A percentile compares a stretch with the other conserved stretches of the same genome.
These are phyloP conservation scores for Leptodontidium sp. DNA, from an alignment of 2,329 filamentous ascomycete species.

Conservation along the genomic window DNA sequence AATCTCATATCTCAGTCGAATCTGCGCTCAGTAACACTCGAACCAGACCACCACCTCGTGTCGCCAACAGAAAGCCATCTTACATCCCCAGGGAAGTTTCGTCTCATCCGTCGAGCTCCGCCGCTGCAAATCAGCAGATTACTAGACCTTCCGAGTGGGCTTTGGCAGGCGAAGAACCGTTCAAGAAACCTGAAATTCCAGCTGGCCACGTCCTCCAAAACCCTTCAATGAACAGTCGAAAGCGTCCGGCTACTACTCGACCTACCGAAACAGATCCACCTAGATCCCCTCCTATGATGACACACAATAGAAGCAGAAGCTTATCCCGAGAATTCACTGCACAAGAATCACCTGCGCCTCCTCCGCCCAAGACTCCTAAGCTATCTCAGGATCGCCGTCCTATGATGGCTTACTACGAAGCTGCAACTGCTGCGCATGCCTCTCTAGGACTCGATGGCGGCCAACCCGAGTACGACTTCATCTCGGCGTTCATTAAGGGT, in stretches of 20 bases:
- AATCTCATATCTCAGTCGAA: not conserved
- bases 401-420: constrained; percentile 22
- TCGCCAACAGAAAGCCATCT: constrained; percentile 13
- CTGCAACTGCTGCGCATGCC: not conserved
- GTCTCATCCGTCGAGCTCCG: not conserved
- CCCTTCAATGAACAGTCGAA: constrained; percentile 7
- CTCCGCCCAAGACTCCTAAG: constrained; percentile 2
- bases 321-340: not conserved
- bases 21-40: not conserved
- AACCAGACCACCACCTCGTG: not conserved
- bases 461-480: constrained; percentile 32
- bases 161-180: not conserved
- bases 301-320: constrained; percentile 9
- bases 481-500: constrained; percentile 37
- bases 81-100: not conserved
- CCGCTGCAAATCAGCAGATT: not conserved
- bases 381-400: constrained; percentile 23
- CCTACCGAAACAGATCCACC: constrained; percentile 12
- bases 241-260: constrained; percentile 13
- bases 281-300: not conserved
- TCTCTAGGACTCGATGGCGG: constrained; percentile 13
- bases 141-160: too few species aligned
- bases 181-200: not conserved
- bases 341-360: not conserved
- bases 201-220: not conserved